Evolutionary conservation across 2,329 filamentous ascomycete genomes (phyloP).

Genomic region (Alternaria viburni): DNA sequence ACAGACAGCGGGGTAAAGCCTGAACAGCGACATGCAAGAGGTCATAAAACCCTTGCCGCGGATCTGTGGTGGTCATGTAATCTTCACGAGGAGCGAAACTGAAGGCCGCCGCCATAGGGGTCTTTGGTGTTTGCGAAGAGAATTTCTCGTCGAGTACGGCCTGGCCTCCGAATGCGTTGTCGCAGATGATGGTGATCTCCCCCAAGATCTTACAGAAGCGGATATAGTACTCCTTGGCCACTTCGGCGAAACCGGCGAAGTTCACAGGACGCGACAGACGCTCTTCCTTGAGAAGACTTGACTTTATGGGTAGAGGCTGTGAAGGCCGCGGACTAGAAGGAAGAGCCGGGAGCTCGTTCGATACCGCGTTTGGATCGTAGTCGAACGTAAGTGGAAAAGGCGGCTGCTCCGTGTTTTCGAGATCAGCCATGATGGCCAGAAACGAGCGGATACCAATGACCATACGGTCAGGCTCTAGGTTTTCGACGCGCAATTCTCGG

Average conservation of each 20-base stretch:
- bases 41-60: slow-evolving; percentile 95
- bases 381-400: slow-evolving; percentile 77
- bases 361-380: slow-evolving; percentile 53
- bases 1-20: slow-evolving; percentile 90
- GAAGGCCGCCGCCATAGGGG: slow-evolving; percentile 92
- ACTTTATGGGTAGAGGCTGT: slow-evolving; percentile 43
- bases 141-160: slow-evolving; percentile 96
- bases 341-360: slow-evolving; percentile 41
- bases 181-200: slow-evolving; percentile 94
- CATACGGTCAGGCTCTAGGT: slow-evolving; percentile 93
- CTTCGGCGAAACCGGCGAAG: slow-evolving; percentile 70
- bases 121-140: slow-evolving; percentile 84
- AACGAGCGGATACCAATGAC: slow-evolving; percentile 97
- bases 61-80: slow-evolving; percentile 73
- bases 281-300: slow-evolving; percentile 62
- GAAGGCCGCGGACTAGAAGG: slow-evolving; percentile 43
- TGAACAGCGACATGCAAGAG: slow-evolving; percentile 94
- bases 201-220: slow-evolving; percentile 94
- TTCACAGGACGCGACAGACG: slow-evolving; percentile 69
- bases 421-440: slow-evolving; percentile 87
- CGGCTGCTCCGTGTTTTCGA: slow-evolving; percentile 84
- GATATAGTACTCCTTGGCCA: slow-evolving; percentile 82
- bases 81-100: slow-evolving; percentile 87
- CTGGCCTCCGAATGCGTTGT: slow-evolving; percentile 96
- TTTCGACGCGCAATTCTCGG: slow-evolving; percentile 85